Conservation (phyloP, 164 flowering plant species). For the Umbilicus rupestris region DNA sequence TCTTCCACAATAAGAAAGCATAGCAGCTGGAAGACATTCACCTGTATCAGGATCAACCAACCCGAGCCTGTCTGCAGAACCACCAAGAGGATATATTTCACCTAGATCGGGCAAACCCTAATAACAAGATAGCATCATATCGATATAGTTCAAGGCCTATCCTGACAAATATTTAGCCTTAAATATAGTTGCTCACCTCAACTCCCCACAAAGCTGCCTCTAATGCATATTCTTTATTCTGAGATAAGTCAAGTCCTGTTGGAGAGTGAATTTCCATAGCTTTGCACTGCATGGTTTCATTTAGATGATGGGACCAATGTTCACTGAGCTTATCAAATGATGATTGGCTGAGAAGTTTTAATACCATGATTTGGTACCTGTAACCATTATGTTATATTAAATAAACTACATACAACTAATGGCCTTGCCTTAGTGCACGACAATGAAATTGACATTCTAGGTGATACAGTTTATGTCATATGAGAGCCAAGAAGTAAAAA, state of each 20-base stretch:
- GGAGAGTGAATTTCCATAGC: slow-evolving; percentile 69
- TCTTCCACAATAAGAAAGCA: slow-evolving; percentile 94
- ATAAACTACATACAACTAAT: not conserved
- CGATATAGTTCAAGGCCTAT: not conserved
- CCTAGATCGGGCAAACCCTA: slow-evolving; percentile 92
- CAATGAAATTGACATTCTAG: not conserved
- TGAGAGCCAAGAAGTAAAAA: not conserved
- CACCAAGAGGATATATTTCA: slow-evolving; percentile 96
- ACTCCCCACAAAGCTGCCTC: slow-evolving; percentile 98
- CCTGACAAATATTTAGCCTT: not conserved
- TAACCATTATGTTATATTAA: slow-evolving; percentile 10
- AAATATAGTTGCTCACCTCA: slow-evolving; percentile 46
- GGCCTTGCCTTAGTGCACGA: not conserved
- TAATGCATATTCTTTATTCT: slow-evolving; percentile 72
- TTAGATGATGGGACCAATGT: slow-evolving; percentile 26
- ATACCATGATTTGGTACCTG: slow-evolving; percentile 73
- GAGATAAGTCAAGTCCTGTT: slow-evolving; percentile 60
- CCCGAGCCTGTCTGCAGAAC: slow-evolving; percentile 95
- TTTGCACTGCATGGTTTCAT: slow-evolving; percentile 35
- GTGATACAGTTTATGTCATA: not conserved
- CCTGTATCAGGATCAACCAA: slow-evolving; percentile 79
- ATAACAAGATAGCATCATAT: slow-evolving; percentile 15
- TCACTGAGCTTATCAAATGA: slow-evolving; percentile 24
- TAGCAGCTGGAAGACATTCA: slow-evolving; percentile 97
- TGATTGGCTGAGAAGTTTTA: slow-evolving; percentile 65